Percentiles rank a stretch among this genome's conserved stretches.
Evolutionary conservation across 2,329 filamentous ascomycete genomes (phyloP).

Genomic region (Cladosporium sp.): DNA sequence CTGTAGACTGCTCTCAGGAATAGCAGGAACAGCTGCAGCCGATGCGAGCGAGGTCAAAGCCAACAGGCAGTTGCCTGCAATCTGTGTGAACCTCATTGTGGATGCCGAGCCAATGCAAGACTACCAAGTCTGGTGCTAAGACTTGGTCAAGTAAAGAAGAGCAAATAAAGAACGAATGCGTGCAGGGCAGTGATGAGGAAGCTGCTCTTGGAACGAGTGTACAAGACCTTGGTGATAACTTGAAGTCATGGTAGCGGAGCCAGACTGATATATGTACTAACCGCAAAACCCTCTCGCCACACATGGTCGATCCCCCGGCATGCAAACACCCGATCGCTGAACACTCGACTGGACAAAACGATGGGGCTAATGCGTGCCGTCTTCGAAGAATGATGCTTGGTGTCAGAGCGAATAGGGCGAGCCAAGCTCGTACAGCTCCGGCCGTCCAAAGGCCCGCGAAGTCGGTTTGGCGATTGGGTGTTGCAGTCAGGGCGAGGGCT

Average conservation of each 20-base stretch:
- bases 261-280: conserved; percentile 5
- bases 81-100: conserved; percentile 19
- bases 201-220: conserved; percentile 10
- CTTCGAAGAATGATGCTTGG: not conserved
- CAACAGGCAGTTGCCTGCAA: conserved; percentile 18
- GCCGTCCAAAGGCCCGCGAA: not conserved
- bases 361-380: conserved; percentile 8
- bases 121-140: not conserved
- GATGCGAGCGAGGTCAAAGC: conserved; percentile 17
- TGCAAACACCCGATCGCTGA: not conserved
- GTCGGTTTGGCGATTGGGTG: conserved; percentile 7
- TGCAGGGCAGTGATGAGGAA: not conserved
- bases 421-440: conserved; percentile 1
- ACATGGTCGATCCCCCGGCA: conserved; percentile 1
- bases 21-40: conserved; percentile 13
- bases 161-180: not conserved
- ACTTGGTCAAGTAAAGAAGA: not conserved
- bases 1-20: conserved; percentile 6
- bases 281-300: not conserved
- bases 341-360: not conserved
- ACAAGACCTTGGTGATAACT: conserved; percentile 6
- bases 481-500: conserved; percentile 9
- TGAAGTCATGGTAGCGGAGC: not conserved
- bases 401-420: not conserved
- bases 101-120: not conserved